Evolutionary conservation across 2,329 filamentous ascomycete genomes (phyloP), one percentile per base, ranked within the genome.

Genomic region (Clonostachys rosea): DNA sequence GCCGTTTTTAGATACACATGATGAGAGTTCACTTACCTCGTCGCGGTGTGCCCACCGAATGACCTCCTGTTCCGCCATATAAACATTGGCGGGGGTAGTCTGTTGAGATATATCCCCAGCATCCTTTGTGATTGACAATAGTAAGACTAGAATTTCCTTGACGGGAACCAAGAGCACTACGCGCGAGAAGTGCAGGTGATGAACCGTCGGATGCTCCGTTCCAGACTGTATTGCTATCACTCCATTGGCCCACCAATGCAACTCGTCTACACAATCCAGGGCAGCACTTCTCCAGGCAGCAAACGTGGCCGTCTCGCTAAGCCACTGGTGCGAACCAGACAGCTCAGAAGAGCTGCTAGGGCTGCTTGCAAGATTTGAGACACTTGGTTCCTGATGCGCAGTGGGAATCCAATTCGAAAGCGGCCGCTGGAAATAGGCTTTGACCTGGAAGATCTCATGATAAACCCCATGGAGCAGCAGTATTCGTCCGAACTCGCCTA

Each of bases 191-290:
- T 81, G 78, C 5, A 81, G 67, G 52, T 80, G 75, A 9, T 79
- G 57, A 1, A 81, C 65, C 6, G 73, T 76, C 12, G 73, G 68
- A 49, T 78, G 74, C 49, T 81, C 77, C 20, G 71, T 60, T 1
- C 76, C 78, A 5, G 66, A 66, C 5, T 66, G 61, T 50, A 69
- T 67, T 7, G 71, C 71, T 20, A 75, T 69, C 4, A 67, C 68
- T 50, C 69, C 70, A 52, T 78, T 78, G 14, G 76, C 78, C 34
- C 70, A 66, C 77, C 78, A 81, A 54, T 81, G 76, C 5, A 81
- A 63, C 5, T 80, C 68, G 50, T 81, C 78, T 5, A 81, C 44
- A 44, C 63, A 68, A 49, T 73, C 71, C 48, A 67, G 69, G 8
- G 65, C 60, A 6, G 65, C 63, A 43, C 72, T 72, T 11, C 68